Evolutionary conservation across 805 yeast species (phyloP).

Genomic region (Wickerhamiella kurtzmanii): DNA sequence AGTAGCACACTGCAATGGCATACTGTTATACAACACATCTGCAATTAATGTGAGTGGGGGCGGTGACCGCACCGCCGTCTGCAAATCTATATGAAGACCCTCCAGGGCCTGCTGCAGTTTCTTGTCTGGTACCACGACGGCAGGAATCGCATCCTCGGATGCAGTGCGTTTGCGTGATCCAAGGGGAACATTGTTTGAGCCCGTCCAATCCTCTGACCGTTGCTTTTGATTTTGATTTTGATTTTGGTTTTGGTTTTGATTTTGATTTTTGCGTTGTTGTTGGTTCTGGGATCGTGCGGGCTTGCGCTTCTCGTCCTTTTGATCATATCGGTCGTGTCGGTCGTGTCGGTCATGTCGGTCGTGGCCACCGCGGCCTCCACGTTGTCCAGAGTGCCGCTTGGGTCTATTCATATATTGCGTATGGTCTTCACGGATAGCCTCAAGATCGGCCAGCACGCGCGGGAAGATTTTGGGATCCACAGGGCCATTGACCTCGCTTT

Average conservation of each 20-base stretch:
- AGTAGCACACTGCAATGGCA: constrained; percentile 70
- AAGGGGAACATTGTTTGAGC: constrained; percentile 13
- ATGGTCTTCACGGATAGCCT: constrained; percentile 9
- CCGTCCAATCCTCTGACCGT: constrained; percentile 4
- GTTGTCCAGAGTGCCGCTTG: background rate
- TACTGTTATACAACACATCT: constrained; percentile 36
- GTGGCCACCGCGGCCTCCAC: background rate
- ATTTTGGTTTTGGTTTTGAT: background rate
- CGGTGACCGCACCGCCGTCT: constrained; percentile 22
- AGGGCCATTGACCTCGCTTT: constrained; percentile 20
- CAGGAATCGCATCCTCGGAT: background rate
- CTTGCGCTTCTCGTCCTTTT: background rate
- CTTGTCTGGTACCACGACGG: background rate
- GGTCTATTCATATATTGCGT: constrained; percentile 7
- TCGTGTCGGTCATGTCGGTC: background rate
- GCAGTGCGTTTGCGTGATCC: constrained; percentile 10
- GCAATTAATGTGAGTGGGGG: constrained; percentile 25
- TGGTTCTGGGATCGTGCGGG: no score
- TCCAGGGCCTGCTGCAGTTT: constrained; percentile 1
- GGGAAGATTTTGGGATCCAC: constrained; percentile 22
- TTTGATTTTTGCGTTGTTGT: background rate
- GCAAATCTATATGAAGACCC: constrained; percentile 20
- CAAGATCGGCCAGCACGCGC: constrained; percentile 22
- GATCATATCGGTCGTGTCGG: background rate
- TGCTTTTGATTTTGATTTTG: background rate